phyloP scores from a whole-genome alignment of 2,329 filamentous ascomycete genomes.

The Aspergillus aculeatus region DNA sequence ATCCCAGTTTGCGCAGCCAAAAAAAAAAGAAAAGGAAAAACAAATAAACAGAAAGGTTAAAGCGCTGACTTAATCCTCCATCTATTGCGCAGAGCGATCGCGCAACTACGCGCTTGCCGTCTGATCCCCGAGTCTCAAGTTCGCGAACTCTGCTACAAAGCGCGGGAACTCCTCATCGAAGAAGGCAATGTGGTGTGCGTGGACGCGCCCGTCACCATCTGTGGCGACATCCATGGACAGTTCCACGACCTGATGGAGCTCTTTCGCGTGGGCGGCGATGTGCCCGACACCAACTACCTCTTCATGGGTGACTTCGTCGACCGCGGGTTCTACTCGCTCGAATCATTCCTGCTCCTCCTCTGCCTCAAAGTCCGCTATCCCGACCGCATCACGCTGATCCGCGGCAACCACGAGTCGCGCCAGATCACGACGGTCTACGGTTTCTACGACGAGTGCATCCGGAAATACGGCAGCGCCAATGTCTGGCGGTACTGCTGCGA shows the following conservation, averaged over 20 bases:
- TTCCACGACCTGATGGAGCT: constrained; percentile 98
- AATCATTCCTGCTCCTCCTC: constrained; percentile 91
- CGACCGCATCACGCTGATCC: constrained; percentile 92
- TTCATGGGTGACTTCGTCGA: constrained; percentile 99
- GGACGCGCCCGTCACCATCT: constrained; percentile 93
- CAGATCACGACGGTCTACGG: constrained; percentile 98
- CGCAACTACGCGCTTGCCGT: constrained; percentile 90
- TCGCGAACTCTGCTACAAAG: constrained; percentile 95
- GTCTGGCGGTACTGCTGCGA: constrained; percentile 98
- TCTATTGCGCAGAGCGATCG: constrained; percentile 69
- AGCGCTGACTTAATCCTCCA: constrained; percentile 9
- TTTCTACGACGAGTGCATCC: constrained; percentile 95
- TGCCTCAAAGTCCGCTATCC: constrained; percentile 97
- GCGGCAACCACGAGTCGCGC: constrained; percentile 92
- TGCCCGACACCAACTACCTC: constrained; percentile 92
- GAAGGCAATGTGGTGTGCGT: constrained; percentile 97
- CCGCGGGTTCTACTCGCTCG: constrained; percentile 94
- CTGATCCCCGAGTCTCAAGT: constrained; percentile 95
- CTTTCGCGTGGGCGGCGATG: constrained; percentile 88
- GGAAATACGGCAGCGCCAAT: constrained; percentile 95
- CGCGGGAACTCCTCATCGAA: constrained; percentile 91
- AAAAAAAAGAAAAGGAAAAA: background rate
- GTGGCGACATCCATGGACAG: constrained; percentile 94
- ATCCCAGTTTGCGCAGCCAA: background rate
- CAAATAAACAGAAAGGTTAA: background rate